Conservation (phyloP, 805 yeast genomes). For the Yueomyces sp. region DNA sequence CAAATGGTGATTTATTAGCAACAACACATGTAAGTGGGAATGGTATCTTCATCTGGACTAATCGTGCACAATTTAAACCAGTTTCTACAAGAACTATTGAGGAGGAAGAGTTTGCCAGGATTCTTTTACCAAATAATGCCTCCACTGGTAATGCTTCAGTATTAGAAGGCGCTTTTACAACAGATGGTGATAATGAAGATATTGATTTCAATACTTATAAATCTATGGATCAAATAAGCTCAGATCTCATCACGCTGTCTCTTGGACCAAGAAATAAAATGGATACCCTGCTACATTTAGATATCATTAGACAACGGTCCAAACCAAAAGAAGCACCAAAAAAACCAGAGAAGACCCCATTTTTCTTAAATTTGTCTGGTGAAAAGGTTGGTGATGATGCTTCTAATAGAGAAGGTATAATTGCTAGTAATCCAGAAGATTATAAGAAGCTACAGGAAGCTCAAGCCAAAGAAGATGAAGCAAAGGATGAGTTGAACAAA, state of each 20-base stretch:
- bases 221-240: slow-evolving; percentile 49
- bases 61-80: slow-evolving; percentile 69
- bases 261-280: slow-evolving; percentile 66
- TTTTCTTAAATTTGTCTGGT: slow-evolving; percentile 62
- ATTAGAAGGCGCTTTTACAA: slow-evolving; percentile 64
- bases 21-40: slow-evolving; percentile 84
- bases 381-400: slow-evolving; percentile 64
- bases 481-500: slow-evolving; percentile 19
- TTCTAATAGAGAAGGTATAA: slow-evolving; percentile 26
- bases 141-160: slow-evolving; percentile 65
- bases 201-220: slow-evolving; percentile 28
- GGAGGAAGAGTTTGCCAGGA: slow-evolving; percentile 54
- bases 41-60: slow-evolving; percentile 89
- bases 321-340: slow-evolving; percentile 84
- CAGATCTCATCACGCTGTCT: slow-evolving; percentile 58
- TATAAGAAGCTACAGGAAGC: slow-evolving; percentile 7
- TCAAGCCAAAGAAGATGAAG: slow-evolving; percentile 7
- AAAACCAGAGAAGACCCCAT: slow-evolving; percentile 68
- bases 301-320: slow-evolving; percentile 71
- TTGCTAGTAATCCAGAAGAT: slow-evolving; percentile 12
- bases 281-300: slow-evolving; percentile 67
- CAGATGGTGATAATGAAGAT: slow-evolving; percentile 23
- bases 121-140: slow-evolving; percentile 59
- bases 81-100: slow-evolving; percentile 64
- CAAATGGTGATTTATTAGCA: slow-evolving; percentile 80